phyloP scores from a whole-genome alignment of 2,329 filamentous ascomycete genomes.

The Trichoderma simmonsii region DNA sequence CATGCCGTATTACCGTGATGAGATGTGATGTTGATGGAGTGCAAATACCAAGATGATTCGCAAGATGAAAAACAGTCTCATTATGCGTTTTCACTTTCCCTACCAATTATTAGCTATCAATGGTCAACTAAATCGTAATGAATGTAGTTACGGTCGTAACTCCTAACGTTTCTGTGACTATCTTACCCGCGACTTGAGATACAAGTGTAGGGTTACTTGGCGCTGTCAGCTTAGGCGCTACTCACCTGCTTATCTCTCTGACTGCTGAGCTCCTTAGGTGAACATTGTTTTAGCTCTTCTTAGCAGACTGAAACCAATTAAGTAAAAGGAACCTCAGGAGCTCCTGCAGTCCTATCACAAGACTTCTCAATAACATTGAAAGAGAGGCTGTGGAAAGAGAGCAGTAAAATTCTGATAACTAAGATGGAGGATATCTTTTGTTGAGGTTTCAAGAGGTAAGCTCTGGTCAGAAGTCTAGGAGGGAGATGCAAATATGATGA shows the following conservation, averaged over 20 bases:
- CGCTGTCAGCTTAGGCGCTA: not conserved
- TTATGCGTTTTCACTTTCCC: not conserved
- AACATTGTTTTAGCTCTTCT: not conserved
- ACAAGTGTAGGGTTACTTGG: not conserved
- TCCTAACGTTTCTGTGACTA: not conserved
- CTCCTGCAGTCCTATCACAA: not conserved
- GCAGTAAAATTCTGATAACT: not conserved
- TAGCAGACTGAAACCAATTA: not conserved
- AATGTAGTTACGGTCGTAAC: not conserved
- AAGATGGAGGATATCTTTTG: not conserved
- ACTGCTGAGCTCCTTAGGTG: not conserved
- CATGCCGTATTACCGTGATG: not conserved
- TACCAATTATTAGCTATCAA: not conserved
- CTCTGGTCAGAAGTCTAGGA: too few relatives aligned
- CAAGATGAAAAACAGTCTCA: not conserved
- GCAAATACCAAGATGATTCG: not conserved
- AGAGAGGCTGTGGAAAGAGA: not conserved
- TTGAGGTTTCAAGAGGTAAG: not conserved
- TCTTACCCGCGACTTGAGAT: not conserved
- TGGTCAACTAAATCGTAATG: not conserved
- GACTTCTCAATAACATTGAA: not conserved
- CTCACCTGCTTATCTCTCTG: not conserved
- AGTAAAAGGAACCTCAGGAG: not conserved
- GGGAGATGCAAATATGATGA: not conserved
- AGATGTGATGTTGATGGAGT: not conserved